Evolutionary conservation across 2,329 filamentous ascomycete species (phyloP).

Genomic region (Fusarium praegraminearum): DNA sequence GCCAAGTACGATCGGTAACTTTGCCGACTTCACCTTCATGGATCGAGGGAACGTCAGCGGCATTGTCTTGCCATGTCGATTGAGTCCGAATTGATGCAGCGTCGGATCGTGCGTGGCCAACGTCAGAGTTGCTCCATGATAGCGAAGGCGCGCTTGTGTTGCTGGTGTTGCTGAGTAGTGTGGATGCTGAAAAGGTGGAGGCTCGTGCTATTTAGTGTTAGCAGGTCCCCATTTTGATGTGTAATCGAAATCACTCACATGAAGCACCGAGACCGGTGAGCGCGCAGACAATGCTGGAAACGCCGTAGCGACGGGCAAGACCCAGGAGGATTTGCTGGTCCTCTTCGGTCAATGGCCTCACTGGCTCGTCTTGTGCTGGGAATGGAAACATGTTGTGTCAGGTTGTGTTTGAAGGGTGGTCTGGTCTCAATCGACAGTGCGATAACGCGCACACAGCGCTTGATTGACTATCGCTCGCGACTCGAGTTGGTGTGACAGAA

Average conservation of each 20-base stretch:
- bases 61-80: conserved; percentile 54
- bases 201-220: conserved; percentile 52
- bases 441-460: conserved; percentile 47
- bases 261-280: conserved; percentile 53
- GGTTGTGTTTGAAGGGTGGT: conserved; percentile 21
- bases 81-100: conserved; percentile 56
- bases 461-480: conserved; percentile 18
- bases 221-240: conserved; percentile 7
- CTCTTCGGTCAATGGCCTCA: conserved; percentile 54
- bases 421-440: conserved; percentile 30
- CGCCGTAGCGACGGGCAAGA: conserved; percentile 55
- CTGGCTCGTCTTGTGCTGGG: conserved; percentile 51
- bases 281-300: conserved; percentile 54
- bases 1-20: conserved; percentile 54
- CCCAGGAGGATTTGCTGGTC: conserved; percentile 55
- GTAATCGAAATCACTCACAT: conserved; percentile 49
- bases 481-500: conserved; percentile 9
- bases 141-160: conserved; percentile 57
- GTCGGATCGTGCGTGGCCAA: conserved; percentile 56
- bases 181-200: conserved; percentile 56
- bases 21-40: conserved; percentile 53
- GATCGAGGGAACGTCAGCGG: conserved; percentile 52
- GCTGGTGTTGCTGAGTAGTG: conserved; percentile 57
- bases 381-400: conserved; percentile 52
- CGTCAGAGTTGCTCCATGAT: conserved; percentile 57